Percentiles rank a stretch among this genome's conserved stretches.
Evolutionary conservation across 768 basidiomycete genomes (phyloP).

Genomic region (Lentinula sp.): DNA sequence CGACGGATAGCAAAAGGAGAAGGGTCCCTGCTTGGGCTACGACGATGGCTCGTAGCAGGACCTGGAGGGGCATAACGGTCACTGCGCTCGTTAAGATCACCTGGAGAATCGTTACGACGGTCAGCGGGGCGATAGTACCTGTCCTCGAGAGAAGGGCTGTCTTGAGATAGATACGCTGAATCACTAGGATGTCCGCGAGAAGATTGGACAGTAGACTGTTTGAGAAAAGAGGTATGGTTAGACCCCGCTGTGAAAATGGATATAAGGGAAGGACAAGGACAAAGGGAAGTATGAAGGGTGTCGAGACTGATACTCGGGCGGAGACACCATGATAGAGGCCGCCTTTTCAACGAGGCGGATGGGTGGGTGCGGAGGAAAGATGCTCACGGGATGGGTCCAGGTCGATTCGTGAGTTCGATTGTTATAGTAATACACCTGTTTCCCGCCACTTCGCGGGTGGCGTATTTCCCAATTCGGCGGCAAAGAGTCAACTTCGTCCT

Average conservation of each 20-base stretch:
- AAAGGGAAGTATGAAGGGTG: not conserved
- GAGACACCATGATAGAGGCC: slow-evolving; percentile 1
- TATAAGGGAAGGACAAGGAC: not conserved
- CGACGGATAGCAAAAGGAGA: not conserved
- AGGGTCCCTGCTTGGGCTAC: slow-evolving; percentile 3
- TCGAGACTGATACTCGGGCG: not conserved
- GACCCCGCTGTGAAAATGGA: slow-evolving; percentile 2
- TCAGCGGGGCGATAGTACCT: slow-evolving; percentile 37
- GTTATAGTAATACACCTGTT: slow-evolving; percentile 38
- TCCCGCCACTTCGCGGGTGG: slow-evolving; percentile 25
- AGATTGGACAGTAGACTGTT: slow-evolving; percentile 1
- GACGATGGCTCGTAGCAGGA: slow-evolving; percentile 4
- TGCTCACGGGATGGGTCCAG: slow-evolving; percentile 29
- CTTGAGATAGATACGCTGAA: not conserved
- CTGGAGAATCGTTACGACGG: not conserved
- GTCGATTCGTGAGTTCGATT: slow-evolving; percentile 36
- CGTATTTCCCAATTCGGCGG: slow-evolving; percentile 42
- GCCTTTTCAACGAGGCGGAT: not conserved
- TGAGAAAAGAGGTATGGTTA: slow-evolving; percentile 2
- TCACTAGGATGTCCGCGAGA: not conserved
- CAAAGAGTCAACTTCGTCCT: slow-evolving; percentile 18
- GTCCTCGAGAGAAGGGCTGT: slow-evolving; percentile 30
- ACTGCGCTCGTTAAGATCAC: not conserved
- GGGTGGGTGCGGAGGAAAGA: slow-evolving; percentile 1
- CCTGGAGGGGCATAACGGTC: not conserved